phyloP scores from a whole-genome alignment of 2,329 filamentous ascomycete genomes.

The Fusarium sp. region DNA sequence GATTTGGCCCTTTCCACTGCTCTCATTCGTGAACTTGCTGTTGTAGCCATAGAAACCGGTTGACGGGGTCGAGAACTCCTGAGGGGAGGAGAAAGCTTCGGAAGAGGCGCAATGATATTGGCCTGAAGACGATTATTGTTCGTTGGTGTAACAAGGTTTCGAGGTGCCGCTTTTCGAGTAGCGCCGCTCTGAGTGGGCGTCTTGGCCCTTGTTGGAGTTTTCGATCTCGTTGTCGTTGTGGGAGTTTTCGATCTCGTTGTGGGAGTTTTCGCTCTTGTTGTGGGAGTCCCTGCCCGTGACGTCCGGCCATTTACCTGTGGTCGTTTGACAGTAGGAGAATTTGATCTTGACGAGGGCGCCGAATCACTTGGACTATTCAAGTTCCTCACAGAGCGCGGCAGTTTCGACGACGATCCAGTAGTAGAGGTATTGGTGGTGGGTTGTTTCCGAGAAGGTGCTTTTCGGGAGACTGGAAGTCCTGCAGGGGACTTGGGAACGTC shows the following conservation, averaged over 20 bases:
- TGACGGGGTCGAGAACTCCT: conserved; percentile 86
- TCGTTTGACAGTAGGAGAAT: conserved; percentile 64
- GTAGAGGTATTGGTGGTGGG: conserved; percentile 42
- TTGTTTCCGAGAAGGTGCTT: conserved; percentile 48
- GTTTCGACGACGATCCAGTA: conserved; percentile 55
- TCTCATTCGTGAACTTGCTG: conserved; percentile 76
- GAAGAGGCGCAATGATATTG: conserved; percentile 76
- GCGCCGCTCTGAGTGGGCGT: conserved; percentile 56
- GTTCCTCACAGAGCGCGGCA: conserved; percentile 62
- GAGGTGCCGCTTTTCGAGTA: conserved; percentile 57
- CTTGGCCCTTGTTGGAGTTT: conserved; percentile 59
- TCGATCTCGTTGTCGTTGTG: conserved; percentile 54
- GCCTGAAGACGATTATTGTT: conserved; percentile 75
- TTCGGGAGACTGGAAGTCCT: conserved; percentile 50
- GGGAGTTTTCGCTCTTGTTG: conserved; percentile 57
- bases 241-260: conserved; percentile 57
- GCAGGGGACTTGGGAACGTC: conserved; percentile 63
- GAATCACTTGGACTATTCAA: conserved; percentile 59
- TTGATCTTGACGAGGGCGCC: conserved; percentile 66
- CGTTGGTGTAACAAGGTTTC: conserved; percentile 60
- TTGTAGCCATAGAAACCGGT: conserved; percentile 79
- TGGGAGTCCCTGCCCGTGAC: conserved; percentile 54
- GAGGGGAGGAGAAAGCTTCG: conserved; percentile 81
- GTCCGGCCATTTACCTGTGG: conserved; percentile 57
- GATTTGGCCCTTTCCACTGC: conserved; percentile 69